A percentile compares a stretch with the other conserved stretches of the same genome.
Conservation (phyloP, 2,329 filamentous ascomycete species). For the Aspergillus nomiae region DNA sequence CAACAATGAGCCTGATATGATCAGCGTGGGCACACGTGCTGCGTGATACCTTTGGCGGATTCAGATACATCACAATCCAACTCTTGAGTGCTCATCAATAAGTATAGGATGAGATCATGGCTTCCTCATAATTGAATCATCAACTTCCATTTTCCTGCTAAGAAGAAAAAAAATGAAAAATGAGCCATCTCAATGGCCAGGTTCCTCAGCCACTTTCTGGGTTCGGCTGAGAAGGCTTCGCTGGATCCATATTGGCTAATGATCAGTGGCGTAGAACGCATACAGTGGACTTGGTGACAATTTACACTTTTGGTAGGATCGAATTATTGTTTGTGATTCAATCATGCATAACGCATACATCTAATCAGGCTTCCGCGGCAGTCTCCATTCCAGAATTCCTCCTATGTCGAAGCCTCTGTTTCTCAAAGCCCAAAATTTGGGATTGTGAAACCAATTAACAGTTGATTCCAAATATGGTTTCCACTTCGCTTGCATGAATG, state of each 20-base stretch:
- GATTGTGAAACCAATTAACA: neutral
- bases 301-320: neutral
- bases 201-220: neutral
- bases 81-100: neutral
- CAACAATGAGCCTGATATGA: neutral
- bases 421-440: neutral
- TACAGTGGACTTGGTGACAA: neutral
- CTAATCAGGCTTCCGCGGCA: neutral
- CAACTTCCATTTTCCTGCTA: neutral
- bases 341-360: neutral
- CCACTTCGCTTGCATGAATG: neutral
- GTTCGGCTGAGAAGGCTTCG: neutral
- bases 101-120: neutral
- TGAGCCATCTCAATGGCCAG: neutral
- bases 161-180: neutral
- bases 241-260: neutral
- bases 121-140: neutral
- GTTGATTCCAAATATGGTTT: neutral
- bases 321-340: neutral
- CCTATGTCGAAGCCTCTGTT: neutral
- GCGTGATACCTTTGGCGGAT: neutral
- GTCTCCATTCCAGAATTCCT: neutral
- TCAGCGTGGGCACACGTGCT: neutral
- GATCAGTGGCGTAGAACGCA: neutral
- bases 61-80: neutral